Conservation (phyloP, 1,284 basidiomycete species). For the Fistulina hepatica region DNA sequence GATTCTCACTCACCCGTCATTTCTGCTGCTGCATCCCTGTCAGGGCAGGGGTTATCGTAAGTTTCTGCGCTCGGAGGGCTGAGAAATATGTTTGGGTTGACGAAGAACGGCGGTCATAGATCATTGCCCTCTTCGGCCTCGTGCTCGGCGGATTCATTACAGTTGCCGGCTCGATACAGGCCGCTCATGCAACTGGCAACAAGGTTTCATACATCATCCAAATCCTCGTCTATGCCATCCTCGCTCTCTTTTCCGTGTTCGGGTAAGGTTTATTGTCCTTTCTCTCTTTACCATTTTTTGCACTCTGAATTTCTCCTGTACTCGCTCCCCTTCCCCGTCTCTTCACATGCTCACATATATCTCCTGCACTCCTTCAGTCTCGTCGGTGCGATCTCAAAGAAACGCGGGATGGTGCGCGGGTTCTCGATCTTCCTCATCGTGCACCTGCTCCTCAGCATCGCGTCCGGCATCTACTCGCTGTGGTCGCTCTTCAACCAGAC, state of each 20-base stretch:
- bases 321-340: too few relatives aligned
- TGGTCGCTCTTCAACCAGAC: conserved; percentile 41
- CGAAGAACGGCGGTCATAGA: conserved; percentile 13
- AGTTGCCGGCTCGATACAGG: conserved; percentile 25
- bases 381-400: conserved; percentile 29
- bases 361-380: conserved; percentile 23
- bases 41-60: conserved; percentile 32
- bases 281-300: background rate
- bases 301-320: too few relatives aligned
- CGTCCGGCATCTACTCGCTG: conserved; percentile 30
- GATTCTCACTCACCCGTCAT: too few relatives aligned
- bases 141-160: conserved; percentile 28
- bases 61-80: too few relatives aligned
- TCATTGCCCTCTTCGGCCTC: conserved; percentile 31
- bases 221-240: conserved; percentile 28
- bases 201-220: conserved; percentile 29
- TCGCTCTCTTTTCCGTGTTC: conserved; percentile 31
- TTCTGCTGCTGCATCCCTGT: conserved; percentile 35
- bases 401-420: conserved; percentile 26
- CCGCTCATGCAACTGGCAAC: conserved; percentile 24
- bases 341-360: background rate
- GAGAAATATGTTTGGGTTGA: too few relatives aligned
- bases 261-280: conserved; percentile 22
- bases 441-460: conserved; percentile 32
- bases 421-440: conserved; percentile 29